Evolutionary conservation across 2,329 filamentous ascomycete genomes (phyloP).

Genomic region (Gliomastix tumulicola): DNA sequence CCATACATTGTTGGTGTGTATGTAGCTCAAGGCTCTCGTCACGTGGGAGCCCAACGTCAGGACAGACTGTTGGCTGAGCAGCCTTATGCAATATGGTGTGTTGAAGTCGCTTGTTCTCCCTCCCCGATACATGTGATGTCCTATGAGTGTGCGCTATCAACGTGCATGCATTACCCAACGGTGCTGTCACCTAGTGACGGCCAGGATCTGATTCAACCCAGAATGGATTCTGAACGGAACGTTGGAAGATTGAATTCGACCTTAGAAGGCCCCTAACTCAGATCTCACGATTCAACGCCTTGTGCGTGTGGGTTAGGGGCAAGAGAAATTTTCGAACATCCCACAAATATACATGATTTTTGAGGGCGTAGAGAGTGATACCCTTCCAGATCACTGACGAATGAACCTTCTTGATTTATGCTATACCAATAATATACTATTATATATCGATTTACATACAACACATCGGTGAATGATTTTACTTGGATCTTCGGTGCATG

Average conservation of each 20-base stretch:
- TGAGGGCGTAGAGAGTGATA: background rate
- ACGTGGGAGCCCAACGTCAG: too few species aligned
- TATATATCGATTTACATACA: conserved; percentile 1
- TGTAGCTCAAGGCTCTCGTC: too few species aligned
- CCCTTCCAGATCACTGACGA: background rate
- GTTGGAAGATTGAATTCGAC: conserved; percentile 56
- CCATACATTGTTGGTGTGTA: too few species aligned
- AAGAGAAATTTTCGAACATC: conserved; percentile 35
- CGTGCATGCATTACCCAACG: conserved; percentile 60
- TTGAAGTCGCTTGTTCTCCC: too few species aligned
- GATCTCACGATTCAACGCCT: conserved; percentile 14
- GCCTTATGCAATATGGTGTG: too few species aligned
- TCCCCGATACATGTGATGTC: too few species aligned
- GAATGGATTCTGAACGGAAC: conserved; percentile 75
- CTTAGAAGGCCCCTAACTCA: conserved; percentile 29
- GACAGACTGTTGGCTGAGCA: too few species aligned
- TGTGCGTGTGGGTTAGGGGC: conserved; percentile 24
- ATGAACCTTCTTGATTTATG: background rate
- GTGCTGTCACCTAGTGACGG: conserved; percentile 67
- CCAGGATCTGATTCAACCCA: conserved; percentile 63
- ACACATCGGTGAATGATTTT: background rate
- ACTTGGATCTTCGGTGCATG: conserved; percentile 6
- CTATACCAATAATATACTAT: background rate
- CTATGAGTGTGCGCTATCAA: too few species aligned
- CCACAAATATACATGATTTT: conserved; percentile 2